A percentile compares a stretch with the other conserved stretches of the same genome.
phyloP scores from a whole-genome alignment of 352 stramenopile species.

The Phytophthora vignae region DNA sequence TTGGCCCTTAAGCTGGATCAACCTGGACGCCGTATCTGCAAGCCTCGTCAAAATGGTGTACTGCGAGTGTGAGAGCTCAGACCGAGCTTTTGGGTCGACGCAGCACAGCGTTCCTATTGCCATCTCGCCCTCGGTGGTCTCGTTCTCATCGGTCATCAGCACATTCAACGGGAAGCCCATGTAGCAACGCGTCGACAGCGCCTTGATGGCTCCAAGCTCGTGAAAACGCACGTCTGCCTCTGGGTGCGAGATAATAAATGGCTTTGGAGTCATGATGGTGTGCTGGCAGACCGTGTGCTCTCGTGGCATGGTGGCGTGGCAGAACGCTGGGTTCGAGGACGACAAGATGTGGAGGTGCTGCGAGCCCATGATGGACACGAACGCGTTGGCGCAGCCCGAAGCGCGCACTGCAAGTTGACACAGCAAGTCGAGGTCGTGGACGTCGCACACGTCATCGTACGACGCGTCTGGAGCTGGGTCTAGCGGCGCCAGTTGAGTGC shows the following conservation, averaged over 20 bases:
- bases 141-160: not conserved
- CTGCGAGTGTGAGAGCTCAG: slow-evolving; percentile 35
- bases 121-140: slow-evolving; percentile 8
- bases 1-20: slow-evolving; percentile 24
- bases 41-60: slow-evolving; percentile 31
- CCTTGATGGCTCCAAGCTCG: slow-evolving; percentile 14
- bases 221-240: slow-evolving; percentile 45
- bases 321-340: slow-evolving; percentile 23
- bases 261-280: slow-evolving; percentile 33
- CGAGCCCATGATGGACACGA: slow-evolving; percentile 35
- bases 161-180: slow-evolving; percentile 31
- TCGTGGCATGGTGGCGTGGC: slow-evolving; percentile 24
- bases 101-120: slow-evolving; percentile 43
- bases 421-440: slow-evolving; percentile 28
- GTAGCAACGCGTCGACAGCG: slow-evolving; percentile 14
- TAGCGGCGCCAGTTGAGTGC: slow-evolving; percentile 17
- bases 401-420: slow-evolving; percentile 32
- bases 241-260: slow-evolving; percentile 35
- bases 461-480: slow-evolving; percentile 10
- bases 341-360: slow-evolving; percentile 32
- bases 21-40: slow-evolving; percentile 25
- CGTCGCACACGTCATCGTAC: slow-evolving; percentile 9
- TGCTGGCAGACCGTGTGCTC: slow-evolving; percentile 35
- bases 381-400: slow-evolving; percentile 22
- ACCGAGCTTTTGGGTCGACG: slow-evolving; percentile 18